phyloP scores from a whole-genome alignment of 2,329 filamentous ascomycete species.

The Ophiostoma perfectum region DNA sequence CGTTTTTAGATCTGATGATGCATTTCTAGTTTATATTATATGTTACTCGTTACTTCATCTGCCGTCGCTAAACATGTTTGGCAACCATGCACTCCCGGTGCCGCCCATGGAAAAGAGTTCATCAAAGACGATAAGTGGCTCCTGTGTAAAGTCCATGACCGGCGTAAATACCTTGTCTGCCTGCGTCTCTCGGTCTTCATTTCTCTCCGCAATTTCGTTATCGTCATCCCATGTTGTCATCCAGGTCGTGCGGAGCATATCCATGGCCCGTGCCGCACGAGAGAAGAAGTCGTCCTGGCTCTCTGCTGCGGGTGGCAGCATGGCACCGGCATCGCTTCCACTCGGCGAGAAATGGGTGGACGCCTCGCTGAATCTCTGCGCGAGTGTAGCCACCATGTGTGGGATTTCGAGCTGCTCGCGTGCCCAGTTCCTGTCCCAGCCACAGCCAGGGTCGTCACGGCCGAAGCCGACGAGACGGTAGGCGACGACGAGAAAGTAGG shows the following conservation, averaged over 20 bases:
- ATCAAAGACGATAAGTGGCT: background rate
- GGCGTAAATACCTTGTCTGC: background rate
- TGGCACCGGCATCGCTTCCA: background rate
- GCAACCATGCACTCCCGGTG: slow-evolving; percentile 10
- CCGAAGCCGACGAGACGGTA: slow-evolving; percentile 17
- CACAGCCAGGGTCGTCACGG: slow-evolving; percentile 17
- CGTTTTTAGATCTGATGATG: background rate
- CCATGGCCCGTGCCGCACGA: background rate
- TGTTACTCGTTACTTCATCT: background rate
- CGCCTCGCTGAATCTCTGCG: background rate
- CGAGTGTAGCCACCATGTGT: background rate
- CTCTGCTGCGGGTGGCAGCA: background rate
- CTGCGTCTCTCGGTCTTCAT: background rate
- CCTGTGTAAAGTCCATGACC: background rate
- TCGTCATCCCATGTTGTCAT: background rate
- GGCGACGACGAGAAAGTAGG: slow-evolving; percentile 16
- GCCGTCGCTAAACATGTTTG: slow-evolving; percentile 16
- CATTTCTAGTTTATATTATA: background rate
- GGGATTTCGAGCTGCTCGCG: slow-evolving; percentile 16
- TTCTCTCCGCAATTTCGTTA: background rate
- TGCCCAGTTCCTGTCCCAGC: slow-evolving; percentile 20
- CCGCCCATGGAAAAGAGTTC: background rate
- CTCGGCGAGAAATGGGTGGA: background rate
- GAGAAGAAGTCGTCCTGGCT: background rate
- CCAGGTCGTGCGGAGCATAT: background rate